A percentile compares a stretch with the other conserved stretches of the same genome.
Conservation (phyloP, 805 yeast genomes). For the Pichia cephalocereana region DNA sequence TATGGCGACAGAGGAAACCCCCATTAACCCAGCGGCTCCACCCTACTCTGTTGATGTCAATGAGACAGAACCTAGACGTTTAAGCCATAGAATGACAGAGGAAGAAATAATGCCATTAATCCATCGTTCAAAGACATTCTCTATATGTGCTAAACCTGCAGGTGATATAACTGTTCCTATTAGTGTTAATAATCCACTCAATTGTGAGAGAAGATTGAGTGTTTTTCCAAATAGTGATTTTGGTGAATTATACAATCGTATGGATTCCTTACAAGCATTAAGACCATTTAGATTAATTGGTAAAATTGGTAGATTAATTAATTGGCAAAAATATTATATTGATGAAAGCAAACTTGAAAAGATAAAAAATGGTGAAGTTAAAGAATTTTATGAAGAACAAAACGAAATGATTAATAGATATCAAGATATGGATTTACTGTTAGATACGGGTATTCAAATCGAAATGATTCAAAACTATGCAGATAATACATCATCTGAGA, state of each 20-base stretch:
- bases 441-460: slow-evolving; percentile 64
- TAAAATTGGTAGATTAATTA: slow-evolving; percentile 22
- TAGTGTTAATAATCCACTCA: slow-evolving; percentile 15
- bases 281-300: slow-evolving; percentile 44
- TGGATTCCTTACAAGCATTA: slow-evolving; percentile 30
- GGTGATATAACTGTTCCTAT: slow-evolving; percentile 4
- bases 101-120: neutral
- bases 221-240: slow-evolving; percentile 12
- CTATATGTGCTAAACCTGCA: neutral
- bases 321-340: slow-evolving; percentile 30
- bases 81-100: neutral
- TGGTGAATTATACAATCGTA: slow-evolving; percentile 16
- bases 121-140: slow-evolving; percentile 4
- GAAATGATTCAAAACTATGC: slow-evolving; percentile 57
- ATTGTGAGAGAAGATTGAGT: slow-evolving; percentile 18
- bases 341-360: slow-evolving; percentile 18
- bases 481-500: slow-evolving; percentile 14
- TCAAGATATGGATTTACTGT: slow-evolving; percentile 49
- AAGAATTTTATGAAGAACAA: slow-evolving; percentile 45
- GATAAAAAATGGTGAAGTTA: slow-evolving; percentile 21
- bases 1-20: no score
- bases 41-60: no score
- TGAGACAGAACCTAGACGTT: no score
- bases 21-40: no score
- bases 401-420: slow-evolving; percentile 51